Base-by-base conservation (phyloP, 73 alveolate species). In the Tetrahymena malaccensis region DNA sequence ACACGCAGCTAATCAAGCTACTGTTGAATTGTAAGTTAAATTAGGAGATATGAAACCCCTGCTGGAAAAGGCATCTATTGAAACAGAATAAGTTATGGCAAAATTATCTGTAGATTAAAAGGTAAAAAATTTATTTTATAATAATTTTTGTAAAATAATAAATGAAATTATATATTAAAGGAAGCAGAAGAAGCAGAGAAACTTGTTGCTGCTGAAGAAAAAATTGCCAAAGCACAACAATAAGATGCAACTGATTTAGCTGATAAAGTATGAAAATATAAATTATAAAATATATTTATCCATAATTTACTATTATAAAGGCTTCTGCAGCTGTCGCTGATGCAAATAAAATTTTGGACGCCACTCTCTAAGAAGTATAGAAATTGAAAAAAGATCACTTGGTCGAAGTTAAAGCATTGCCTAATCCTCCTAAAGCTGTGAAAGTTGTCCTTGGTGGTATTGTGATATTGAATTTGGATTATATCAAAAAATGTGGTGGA, bases 311-410 rank as follows among this genome's bases (percentile, higher is more conserved):
- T 27, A 27, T 70, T 27, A 8, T 70, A 70, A 70, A 70, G 89
- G 89, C 89, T 70, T 70, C 89, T 27, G 89, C 89, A 10, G 89
- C 35, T 55, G 97, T 95, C 38, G 94, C 55, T 43, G 58, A 95
- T 50, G 97, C 94, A 43, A 95, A 95, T 93, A 33, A 43, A 19
- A 56, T 50, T 15, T 55, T 95, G 21, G 97, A 95, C 10, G 38
- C 56, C 22, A 95, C 97, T 1, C 97, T 95, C 22, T 35, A 50
- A 37, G 97, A 95, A 89, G 95, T 95, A 19, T 25, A 85, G 85
- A 95, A 93, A 58, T 95, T 95, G 40, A 95, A 89, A 38, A 95
- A 95, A 37, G 97, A 95, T 35, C 97, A 95, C 84, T 56, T 95
- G 55, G 97, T 95, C 1, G 97, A 95, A 95, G 94, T 95, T 8